phyloP scores from a whole-genome alignment of 2,329 filamentous ascomycete species.

The Diaporthe velutina region DNA sequence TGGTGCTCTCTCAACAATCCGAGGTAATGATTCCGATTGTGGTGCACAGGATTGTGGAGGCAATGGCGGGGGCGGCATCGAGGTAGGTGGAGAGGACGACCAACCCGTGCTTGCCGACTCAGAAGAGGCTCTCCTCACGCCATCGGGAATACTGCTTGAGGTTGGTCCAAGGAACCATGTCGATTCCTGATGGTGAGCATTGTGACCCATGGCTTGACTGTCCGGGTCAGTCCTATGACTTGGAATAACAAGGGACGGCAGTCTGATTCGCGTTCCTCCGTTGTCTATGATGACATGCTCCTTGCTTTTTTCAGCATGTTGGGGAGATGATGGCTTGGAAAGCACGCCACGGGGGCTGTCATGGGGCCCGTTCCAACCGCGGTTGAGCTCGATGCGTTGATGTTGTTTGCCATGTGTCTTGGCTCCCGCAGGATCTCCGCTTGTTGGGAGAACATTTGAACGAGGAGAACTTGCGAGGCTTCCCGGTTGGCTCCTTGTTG shows the following conservation, averaged over 20 bases:
- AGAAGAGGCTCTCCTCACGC: background rate
- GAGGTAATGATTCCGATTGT: background rate
- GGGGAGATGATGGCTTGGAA: background rate
- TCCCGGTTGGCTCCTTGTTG: background rate
- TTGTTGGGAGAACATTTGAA: background rate
- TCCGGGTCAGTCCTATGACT: background rate
- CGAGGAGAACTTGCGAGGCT: background rate
- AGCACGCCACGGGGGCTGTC: background rate
- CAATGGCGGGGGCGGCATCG: slow-evolving; percentile 3
- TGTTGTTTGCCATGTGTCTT: background rate
- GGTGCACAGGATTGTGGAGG: background rate
- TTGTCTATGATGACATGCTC: background rate
- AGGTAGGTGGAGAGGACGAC: background rate
- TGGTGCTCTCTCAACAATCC: background rate
- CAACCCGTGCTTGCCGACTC: background rate
- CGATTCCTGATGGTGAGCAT: background rate
- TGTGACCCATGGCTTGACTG: background rate
- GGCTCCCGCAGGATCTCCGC: background rate
- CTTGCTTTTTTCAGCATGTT: background rate
- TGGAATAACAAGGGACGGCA: background rate
- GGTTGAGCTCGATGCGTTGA: background rate
- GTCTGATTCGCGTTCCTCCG: background rate
- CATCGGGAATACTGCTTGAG: background rate
- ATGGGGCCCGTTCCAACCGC: background rate
- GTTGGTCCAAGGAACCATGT: background rate